These are phyloP conservation scores for Lactuca sativa DNA, from an alignment of 129 eudicot genomes.

Conservation along the genomic window DNA sequence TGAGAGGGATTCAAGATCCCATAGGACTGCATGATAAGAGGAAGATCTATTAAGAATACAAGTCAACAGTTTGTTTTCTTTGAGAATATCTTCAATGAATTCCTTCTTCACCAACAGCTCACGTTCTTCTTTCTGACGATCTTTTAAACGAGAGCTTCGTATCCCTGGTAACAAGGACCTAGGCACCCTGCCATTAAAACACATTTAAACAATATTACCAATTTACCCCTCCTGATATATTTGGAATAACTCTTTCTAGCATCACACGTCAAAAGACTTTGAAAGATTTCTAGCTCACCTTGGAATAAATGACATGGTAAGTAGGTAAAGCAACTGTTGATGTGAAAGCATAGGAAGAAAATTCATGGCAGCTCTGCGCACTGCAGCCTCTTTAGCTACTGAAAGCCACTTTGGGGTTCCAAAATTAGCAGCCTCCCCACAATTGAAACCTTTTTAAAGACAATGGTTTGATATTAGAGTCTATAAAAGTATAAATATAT, in stretches of 20 bases:
- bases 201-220: conserved; percentile 13
- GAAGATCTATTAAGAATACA: conserved; percentile 54
- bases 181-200: conserved; percentile 69
- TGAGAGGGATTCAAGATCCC: conserved; percentile 74
- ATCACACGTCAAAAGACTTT: not conserved
- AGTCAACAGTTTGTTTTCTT: conserved; percentile 56
- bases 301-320: conserved; percentile 93
- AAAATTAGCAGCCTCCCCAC: conserved; percentile 99
- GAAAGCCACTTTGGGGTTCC: conserved; percentile 91
- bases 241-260: not conserved
- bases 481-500: conserved; percentile 8
- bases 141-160: conserved; percentile 83
- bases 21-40: conserved; percentile 52
- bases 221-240: not conserved
- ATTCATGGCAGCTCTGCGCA: conserved; percentile 96
- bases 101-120: conserved; percentile 83
- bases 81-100: conserved; percentile 76
- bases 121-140: conserved; percentile 86
- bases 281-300: conserved; percentile 49
- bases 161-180: conserved; percentile 80
- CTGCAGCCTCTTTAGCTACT: conserved; percentile 97
- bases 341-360: conserved; percentile 99
- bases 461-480: conserved; percentile 4
- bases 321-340: conserved; percentile 82
- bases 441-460: conserved; percentile 69